These are phyloP conservation scores for Plectranthus barbatus DNA, from an alignment of 257 asterid species.

Conservation along the genomic window DNA sequence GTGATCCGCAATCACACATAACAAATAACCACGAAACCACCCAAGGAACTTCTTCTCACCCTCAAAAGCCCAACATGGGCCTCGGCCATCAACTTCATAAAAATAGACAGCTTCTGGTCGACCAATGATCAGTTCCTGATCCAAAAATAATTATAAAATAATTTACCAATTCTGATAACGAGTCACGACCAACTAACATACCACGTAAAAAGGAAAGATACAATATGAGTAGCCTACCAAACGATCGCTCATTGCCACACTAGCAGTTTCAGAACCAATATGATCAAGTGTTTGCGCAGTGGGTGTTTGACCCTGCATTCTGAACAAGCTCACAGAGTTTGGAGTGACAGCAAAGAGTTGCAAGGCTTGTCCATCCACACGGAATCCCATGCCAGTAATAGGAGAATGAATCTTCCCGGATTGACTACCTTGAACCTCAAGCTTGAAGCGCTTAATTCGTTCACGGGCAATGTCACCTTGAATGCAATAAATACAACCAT, in stretches of 20 bases:
- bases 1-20: slow-evolving; percentile 80
- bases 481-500: slow-evolving; percentile 86
- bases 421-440: slow-evolving; percentile 49
- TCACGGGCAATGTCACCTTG: slow-evolving; percentile 99
- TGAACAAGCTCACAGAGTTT: slow-evolving; percentile 77
- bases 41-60: slow-evolving; percentile 88
- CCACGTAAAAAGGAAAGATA: not conserved
- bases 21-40: slow-evolving; percentile 91
- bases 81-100: slow-evolving; percentile 95
- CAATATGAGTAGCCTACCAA: slow-evolving; percentile 34
- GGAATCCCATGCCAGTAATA: slow-evolving; percentile 75
- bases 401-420: slow-evolving; percentile 38
- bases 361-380: slow-evolving; percentile 79
- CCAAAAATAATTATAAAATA: slow-evolving; percentile 4
- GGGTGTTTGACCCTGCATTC: slow-evolving; percentile 58
- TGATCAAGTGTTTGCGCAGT: slow-evolving; percentile 68
- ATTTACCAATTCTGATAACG: not conserved
- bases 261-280: slow-evolving; percentile 70
- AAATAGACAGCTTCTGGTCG: slow-evolving; percentile 92
- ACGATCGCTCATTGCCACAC: slow-evolving; percentile 90
- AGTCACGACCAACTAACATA: not conserved
- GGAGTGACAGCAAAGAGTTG: slow-evolving; percentile 87
- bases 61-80: slow-evolving; percentile 99
- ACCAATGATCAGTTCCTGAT: slow-evolving; percentile 88
- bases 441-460: slow-evolving; percentile 82